phyloP scores from a whole-genome alignment of 1,139 yeast species.

The Candida pseudoviswanathii region DNA sequence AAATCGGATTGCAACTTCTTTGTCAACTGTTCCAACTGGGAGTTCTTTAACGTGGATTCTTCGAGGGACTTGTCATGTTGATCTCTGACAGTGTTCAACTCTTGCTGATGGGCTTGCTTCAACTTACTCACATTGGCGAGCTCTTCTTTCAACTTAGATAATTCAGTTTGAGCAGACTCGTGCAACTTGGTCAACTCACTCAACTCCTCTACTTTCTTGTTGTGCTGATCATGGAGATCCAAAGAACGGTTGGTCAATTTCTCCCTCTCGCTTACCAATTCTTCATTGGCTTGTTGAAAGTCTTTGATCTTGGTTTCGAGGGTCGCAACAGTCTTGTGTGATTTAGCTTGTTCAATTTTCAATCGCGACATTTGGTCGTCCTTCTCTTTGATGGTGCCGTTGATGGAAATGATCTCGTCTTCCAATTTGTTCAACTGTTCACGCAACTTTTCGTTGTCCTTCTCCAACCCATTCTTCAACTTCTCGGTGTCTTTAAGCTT shows the following conservation, averaged over 20 bases:
- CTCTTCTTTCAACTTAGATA: constrained; percentile 8
- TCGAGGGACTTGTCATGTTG: constrained; percentile 18
- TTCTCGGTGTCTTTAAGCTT: constrained; percentile 46
- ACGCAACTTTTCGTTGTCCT: constrained; percentile 49
- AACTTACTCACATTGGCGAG: constrained; percentile 10
- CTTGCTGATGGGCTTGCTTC: constrained; percentile 22
- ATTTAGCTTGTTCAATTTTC: constrained; percentile 25
- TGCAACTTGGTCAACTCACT: constrained; percentile 21
- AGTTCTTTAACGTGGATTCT: constrained; percentile 13
- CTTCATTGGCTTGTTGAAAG: constrained; percentile 20
- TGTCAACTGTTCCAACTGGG: constrained; percentile 17
- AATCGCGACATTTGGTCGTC: constrained; percentile 27
- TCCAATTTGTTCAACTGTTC: constrained; percentile 56
- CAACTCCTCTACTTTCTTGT: constrained; percentile 25
- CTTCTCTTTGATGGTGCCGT: constrained; percentile 29
- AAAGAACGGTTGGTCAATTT: constrained; percentile 18
- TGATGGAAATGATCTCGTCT: constrained; percentile 33
- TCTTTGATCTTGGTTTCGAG: constrained; percentile 18
- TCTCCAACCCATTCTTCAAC: constrained; percentile 42
- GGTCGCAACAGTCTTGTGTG: constrained; percentile 22
- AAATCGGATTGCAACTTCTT: constrained; percentile 14
- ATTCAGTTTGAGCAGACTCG: constrained; percentile 14
- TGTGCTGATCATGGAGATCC: constrained; percentile 25
- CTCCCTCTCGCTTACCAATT: constrained; percentile 20
- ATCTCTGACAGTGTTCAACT: constrained; percentile 18